A percentile compares a stretch with the other conserved stretches of the same genome.
Evolutionary conservation across 768 basidiomycete genomes (phyloP).

Genomic region (Xerocomus potaroensis): DNA sequence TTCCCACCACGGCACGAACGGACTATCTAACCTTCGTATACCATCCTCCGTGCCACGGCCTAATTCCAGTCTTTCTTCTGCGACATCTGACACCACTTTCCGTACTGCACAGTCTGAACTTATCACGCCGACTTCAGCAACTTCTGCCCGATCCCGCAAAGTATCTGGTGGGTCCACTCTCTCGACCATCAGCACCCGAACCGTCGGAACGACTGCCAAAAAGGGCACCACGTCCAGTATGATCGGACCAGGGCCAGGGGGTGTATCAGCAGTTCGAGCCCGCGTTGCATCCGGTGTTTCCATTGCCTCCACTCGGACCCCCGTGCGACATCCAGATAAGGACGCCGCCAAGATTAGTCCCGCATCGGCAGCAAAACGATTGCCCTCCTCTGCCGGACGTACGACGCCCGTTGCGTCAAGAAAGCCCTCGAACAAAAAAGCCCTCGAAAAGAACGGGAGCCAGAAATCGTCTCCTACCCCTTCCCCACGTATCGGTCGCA

Average conservation of each 20-base stretch:
- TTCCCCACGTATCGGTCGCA: conserved; percentile 16
- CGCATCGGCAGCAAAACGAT: conserved; percentile 14
- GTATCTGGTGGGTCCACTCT: conserved; percentile 27
- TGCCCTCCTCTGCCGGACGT: conserved; percentile 17
- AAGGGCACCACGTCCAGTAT: conserved; percentile 6
- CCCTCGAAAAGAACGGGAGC: conserved; percentile 11
- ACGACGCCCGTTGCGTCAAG: conserved; percentile 21
- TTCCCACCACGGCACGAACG: conserved; percentile 16
- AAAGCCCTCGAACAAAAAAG: conserved; percentile 14
- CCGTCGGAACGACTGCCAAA: conserved; percentile 26
- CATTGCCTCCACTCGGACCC: conserved; percentile 20
- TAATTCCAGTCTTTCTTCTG: conserved; percentile 26
- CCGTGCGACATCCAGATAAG: conserved; percentile 22
- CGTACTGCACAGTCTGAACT: conserved; percentile 29
- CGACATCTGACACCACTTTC: conserved; percentile 30
- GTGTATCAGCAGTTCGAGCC: conserved; percentile 1
- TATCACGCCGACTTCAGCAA: conserved; percentile 26
- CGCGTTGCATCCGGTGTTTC: conserved; percentile 29
- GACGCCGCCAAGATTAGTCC: conserved; percentile 23
- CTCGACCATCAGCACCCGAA: conserved; percentile 29
- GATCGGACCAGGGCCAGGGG: conserved; percentile 9
- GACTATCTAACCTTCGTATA: conserved; percentile 28
- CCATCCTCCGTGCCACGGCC: conserved; percentile 27
- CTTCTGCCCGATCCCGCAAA: conserved; percentile 28
- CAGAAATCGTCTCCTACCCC: conserved; percentile 12